A percentile compares a stretch with the other conserved stretches of the same genome.
Evolutionary conservation across 441 rosid genomes (phyloP).

Genomic region (Gossypium laxum): DNA sequence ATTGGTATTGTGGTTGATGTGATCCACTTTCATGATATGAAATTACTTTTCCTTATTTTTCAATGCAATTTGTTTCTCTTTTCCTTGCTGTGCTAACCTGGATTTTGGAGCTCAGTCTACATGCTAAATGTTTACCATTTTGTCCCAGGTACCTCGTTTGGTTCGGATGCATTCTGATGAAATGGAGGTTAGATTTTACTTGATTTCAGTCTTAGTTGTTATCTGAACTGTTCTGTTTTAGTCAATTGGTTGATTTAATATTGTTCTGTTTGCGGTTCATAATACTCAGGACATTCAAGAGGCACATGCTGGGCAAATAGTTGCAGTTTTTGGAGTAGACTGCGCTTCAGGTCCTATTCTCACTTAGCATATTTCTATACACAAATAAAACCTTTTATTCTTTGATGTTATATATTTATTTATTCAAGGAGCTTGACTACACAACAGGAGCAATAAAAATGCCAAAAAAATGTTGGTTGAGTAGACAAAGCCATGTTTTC

Average conservation of each 20-base stretch:
- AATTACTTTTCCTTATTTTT: background rate
- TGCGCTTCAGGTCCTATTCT: slow-evolving; percentile 76
- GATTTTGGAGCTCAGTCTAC: background rate
- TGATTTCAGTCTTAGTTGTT: background rate
- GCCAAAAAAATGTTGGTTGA: background rate
- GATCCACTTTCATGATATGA: background rate
- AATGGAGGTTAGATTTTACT: slow-evolving; percentile 60
- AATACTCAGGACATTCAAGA: slow-evolving; percentile 78
- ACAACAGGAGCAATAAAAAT: background rate
- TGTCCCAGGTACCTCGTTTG: slow-evolving; percentile 74
- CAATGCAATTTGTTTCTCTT: background rate
- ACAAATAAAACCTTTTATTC: background rate
- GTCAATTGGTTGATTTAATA: background rate
- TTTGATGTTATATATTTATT: background rate
- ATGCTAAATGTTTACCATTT: slow-evolving; percentile 18
- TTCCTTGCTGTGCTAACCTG: slow-evolving; percentile 7
- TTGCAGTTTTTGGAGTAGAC: slow-evolving; percentile 95
- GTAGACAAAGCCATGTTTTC: background rate
- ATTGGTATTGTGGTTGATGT: background rate
- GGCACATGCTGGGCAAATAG: slow-evolving; percentile 96
- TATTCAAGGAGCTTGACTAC: background rate
- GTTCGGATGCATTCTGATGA: slow-evolving; percentile 96
- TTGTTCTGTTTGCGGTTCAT: slow-evolving; percentile 12
- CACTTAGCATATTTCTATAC: background rate
- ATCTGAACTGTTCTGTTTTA: background rate